Evolutionary conservation across 306 rosid genomes (phyloP).

Genomic region (Ochetophila trinervis): DNA sequence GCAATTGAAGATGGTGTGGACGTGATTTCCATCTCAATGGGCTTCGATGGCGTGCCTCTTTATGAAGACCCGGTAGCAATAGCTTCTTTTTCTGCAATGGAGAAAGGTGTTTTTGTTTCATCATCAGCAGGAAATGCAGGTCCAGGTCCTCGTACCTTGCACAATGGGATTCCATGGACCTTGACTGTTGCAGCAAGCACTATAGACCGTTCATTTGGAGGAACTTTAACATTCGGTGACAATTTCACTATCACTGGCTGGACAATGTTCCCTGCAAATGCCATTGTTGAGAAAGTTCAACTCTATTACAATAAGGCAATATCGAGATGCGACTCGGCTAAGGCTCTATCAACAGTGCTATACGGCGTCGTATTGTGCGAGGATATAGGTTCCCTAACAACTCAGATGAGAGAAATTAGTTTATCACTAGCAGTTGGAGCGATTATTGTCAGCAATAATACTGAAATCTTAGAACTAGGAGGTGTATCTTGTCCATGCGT

Average conservation of each 20-base stretch:
- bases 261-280: slow-evolving; percentile 8
- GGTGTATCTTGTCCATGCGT: slow-evolving; percentile 18
- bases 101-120: slow-evolving; percentile 21
- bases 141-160: neutral
- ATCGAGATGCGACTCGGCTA: slow-evolving; percentile 22
- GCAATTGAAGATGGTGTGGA: slow-evolving; percentile 19
- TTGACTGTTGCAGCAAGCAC: slow-evolving; percentile 17
- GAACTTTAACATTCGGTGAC: slow-evolving; percentile 5
- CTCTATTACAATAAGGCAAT: neutral
- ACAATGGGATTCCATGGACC: slow-evolving; percentile 23
- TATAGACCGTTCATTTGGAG: slow-evolving; percentile 9
- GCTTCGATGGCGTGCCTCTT: neutral
- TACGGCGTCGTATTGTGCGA: slow-evolving; percentile 30
- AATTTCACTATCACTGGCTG: slow-evolving; percentile 1
- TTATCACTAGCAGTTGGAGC: slow-evolving; percentile 25
- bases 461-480: slow-evolving; percentile 17
- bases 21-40: slow-evolving; percentile 16
- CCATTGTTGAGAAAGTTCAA: neutral
- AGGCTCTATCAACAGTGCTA: neutral
- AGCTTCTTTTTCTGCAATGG: slow-evolving; percentile 26
- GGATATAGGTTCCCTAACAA: neutral
- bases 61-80: slow-evolving; percentile 21
- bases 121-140: slow-evolving; percentile 22
- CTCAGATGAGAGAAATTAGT: neutral
- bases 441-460: slow-evolving; percentile 31